These are phyloP conservation scores for Pyricularia pennisetigena DNA, from an alignment of 2,329 filamentous ascomycete species.

Conservation along the genomic window DNA sequence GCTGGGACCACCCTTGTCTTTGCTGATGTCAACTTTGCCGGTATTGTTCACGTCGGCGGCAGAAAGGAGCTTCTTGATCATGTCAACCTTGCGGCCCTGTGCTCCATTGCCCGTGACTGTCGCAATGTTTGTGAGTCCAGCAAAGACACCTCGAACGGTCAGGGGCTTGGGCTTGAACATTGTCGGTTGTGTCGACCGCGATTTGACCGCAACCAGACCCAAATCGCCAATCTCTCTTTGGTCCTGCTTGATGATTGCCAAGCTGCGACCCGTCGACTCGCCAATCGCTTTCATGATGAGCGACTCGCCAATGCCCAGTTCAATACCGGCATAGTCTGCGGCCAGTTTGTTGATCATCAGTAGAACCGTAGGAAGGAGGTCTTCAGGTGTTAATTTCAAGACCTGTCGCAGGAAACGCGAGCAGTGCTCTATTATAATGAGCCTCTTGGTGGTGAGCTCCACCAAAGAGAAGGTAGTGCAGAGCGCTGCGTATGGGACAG, in stretches of 20 bases:
- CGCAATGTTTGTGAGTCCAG: slow-evolving; percentile 80
- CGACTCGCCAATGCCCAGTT: slow-evolving; percentile 96
- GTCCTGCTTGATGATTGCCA: slow-evolving; percentile 86
- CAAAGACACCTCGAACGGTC: slow-evolving; percentile 77
- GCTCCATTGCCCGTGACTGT: slow-evolving; percentile 79
- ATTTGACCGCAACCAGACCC: slow-evolving; percentile 90
- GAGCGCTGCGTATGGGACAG: slow-evolving; percentile 88
- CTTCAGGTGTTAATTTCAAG: slow-evolving; percentile 78
- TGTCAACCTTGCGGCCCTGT: slow-evolving; percentile 82
- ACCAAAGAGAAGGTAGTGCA: slow-evolving; percentile 92
- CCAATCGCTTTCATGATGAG: slow-evolving; percentile 98
- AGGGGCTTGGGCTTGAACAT: slow-evolving; percentile 97
- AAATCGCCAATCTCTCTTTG: slow-evolving; percentile 96
- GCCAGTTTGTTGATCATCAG: slow-evolving; percentile 98
- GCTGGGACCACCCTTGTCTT: slow-evolving; percentile 87
- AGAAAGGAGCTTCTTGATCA: slow-evolving; percentile 94
- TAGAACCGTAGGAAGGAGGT: slow-evolving; percentile 78
- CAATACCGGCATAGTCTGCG: slow-evolving; percentile 91
- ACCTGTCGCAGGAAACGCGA: slow-evolving; percentile 82
- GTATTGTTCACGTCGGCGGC: slow-evolving; percentile 67
- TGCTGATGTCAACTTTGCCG: slow-evolving; percentile 78
- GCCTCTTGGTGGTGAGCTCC: slow-evolving; percentile 85
- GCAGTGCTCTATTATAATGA: slow-evolving; percentile 83
- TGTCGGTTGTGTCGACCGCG: slow-evolving; percentile 85
- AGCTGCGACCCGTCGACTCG: slow-evolving; percentile 80